These are phyloP conservation scores for Saccharomyces mikatae DNA, from an alignment of 805 yeast genomes.

Conservation along the genomic window DNA sequence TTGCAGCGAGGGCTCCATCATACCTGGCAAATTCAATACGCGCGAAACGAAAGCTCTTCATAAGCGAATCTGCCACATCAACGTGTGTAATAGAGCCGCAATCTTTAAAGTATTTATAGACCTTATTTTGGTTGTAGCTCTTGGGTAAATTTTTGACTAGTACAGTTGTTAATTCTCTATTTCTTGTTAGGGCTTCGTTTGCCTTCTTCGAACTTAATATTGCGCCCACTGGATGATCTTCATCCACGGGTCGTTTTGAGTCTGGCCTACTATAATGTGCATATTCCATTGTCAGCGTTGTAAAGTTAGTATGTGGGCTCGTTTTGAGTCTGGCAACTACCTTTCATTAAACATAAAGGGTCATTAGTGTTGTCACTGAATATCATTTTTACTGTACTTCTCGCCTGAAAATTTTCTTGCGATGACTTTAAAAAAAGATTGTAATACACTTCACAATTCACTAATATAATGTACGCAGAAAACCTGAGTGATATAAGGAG, in stretches of 20 bases:
- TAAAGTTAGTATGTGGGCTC: neutral
- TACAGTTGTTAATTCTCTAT: conserved; percentile 51
- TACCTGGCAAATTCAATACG: conserved; percentile 50
- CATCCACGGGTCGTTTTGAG: neutral
- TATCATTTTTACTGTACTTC: neutral
- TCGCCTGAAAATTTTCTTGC: neutral
- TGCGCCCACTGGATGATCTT: neutral
- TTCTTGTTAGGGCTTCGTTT: conserved; percentile 6
- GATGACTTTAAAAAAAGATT: neutral
- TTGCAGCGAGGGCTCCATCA: conserved; percentile 45
- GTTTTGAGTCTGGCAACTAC: neutral
- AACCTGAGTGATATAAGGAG: neutral
- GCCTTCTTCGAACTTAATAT: neutral
- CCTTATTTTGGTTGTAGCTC: conserved; percentile 31
- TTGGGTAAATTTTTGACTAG: conserved; percentile 44
- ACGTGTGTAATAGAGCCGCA: conserved; percentile 50
- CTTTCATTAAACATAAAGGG: neutral
- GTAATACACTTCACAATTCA: neutral
- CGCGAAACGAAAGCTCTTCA: conserved; percentile 32
- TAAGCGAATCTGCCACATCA: conserved; percentile 16
- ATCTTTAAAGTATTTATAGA: conserved; percentile 42
- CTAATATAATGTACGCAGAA: neutral
- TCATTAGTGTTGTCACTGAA: neutral
- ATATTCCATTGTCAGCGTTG: neutral
- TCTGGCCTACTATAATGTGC: neutral